Evolutionary conservation across 108 stramenopile species (phyloP), one percentile per base, ranked within the genome.

Genomic region (Cyclotella choctawhatcheeana): DNA sequence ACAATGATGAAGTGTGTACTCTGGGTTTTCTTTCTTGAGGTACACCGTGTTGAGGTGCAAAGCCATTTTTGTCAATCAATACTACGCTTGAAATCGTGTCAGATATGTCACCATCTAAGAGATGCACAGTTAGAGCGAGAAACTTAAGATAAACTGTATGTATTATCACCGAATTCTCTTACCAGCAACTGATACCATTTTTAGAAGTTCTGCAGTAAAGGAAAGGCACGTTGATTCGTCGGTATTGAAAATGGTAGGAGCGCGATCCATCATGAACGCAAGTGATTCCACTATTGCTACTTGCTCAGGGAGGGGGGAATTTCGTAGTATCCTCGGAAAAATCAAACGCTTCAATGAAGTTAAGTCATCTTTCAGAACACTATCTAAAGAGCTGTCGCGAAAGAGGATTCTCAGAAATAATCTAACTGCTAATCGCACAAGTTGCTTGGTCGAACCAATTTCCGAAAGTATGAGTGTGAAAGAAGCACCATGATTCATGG

Each of bases 31-130:
- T 66, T 31, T 69, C 31, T 37, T 16, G 59, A 22, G 63, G n/a
- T n/a, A n/a, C 52, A 77, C 81, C 6, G 34, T 71, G 43, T 66
- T 76, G 30, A 87, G 50, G 8, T 33, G 84, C 87, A 68, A 64
- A 88, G 33, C 91, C 93, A 61, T 94, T 88, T 60, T 91, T 94
- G 62, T 94, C 91, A 3, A 81, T 73, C 25, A 92, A 81, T 27
- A 89, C 86, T 40, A 79, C 71, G 26, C 82, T 86, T 21, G 65
- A 50, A 16, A 88, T 80, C 24, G 78, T 33, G 64, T 92, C 93
- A 1, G 79, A 73, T 84, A 94, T 90, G 69, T 92, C 93, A 16
- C 93, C 93, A 67, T 94, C 93, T 60, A 24, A 31, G 8, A 58
- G n/a, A 30, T 1, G 14, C 56, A n/a, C 5, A 31, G 12, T n/a